phyloP scores from a whole-genome alignment of 2,329 filamentous ascomycete genomes.

The Pseudocercospora fijiensis region DNA sequence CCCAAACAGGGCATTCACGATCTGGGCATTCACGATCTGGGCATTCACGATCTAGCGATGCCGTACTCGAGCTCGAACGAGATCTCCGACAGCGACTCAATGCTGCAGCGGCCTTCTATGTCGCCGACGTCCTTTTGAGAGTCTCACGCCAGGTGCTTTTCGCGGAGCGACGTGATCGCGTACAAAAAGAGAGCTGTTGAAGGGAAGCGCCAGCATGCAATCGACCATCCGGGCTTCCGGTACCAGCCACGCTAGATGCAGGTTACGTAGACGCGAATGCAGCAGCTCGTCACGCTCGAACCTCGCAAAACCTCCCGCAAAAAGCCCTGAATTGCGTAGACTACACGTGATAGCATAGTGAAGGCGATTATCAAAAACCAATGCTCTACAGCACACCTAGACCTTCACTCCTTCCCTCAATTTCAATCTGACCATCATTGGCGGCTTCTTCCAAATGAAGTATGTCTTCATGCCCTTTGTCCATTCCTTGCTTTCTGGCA shows the following conservation, averaged over 20 bases:
- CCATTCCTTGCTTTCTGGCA: slow-evolving; percentile 4
- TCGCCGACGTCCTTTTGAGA: neutral
- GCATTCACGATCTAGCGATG: slow-evolving; percentile 11
- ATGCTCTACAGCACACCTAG: neutral
- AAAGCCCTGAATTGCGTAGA: slow-evolving; percentile 35
- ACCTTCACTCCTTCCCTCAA: neutral
- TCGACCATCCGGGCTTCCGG: slow-evolving; percentile 20
- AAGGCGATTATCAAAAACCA: neutral
- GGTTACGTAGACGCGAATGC: too few species aligned
- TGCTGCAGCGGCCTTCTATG: neutral
- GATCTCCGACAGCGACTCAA: neutral
- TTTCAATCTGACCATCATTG: slow-evolving; percentile 4
- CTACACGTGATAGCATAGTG: slow-evolving; percentile 29
- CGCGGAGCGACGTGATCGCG: slow-evolving; percentile 6
- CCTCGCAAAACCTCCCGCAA: too few species aligned
- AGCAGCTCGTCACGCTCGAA: too few species aligned
- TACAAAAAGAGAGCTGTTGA: slow-evolving; percentile 15
- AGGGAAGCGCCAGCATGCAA: slow-evolving; percentile 16
- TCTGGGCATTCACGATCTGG: too few species aligned
- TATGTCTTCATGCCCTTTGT: slow-evolving; percentile 3
- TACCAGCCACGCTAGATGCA: slow-evolving; percentile 42
- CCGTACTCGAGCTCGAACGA: neutral
- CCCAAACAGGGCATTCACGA: slow-evolving; percentile 23
- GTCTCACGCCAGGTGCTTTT: slow-evolving; percentile 2
- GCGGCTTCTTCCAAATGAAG: slow-evolving; percentile 4